Evolutionary conservation across 208 protist species (phyloP).

Genomic region (Trypanosoma melophagium): DNA sequence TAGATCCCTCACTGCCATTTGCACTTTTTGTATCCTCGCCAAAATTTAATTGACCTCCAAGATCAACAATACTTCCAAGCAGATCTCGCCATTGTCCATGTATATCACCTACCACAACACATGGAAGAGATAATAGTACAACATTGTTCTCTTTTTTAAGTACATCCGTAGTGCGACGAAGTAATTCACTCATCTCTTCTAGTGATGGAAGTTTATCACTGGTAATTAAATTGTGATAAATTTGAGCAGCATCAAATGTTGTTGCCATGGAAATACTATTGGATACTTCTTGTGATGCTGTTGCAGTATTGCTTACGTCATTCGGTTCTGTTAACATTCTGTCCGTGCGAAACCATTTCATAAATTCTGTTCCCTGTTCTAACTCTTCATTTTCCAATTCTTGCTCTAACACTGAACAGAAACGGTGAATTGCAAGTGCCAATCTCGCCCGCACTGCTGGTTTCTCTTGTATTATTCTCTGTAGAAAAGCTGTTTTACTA

Average conservation of each 20-base stretch:
- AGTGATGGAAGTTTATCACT: conserved; percentile 57
- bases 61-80: conserved; percentile 57
- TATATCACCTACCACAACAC: conserved; percentile 86
- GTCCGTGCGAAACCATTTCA: conserved; percentile 30
- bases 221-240: conserved; percentile 61
- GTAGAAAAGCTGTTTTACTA: conserved; percentile 35
- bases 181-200: conserved; percentile 76
- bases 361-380: conserved; percentile 42
- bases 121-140: conserved; percentile 93
- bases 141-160: conserved; percentile 95
- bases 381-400: conserved; percentile 81
- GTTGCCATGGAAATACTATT: background rate
- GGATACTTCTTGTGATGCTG: background rate
- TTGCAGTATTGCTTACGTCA: background rate
- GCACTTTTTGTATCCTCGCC: background rate
- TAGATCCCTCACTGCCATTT: background rate
- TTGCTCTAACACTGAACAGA: conserved; percentile 56
- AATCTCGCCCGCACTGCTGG: conserved; percentile 59
- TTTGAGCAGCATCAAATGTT: conserved; percentile 45
- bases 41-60: conserved; percentile 51
- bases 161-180: conserved; percentile 63
- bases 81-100: conserved; percentile 86
- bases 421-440: conserved; percentile 71
- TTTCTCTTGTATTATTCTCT: conserved; percentile 43
- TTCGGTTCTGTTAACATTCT: background rate